Evolutionary conservation across 2,329 filamentous ascomycete species (phyloP), one percentile per base, ranked within the genome.

Genomic region (Fusarium odoratissimum): DNA sequence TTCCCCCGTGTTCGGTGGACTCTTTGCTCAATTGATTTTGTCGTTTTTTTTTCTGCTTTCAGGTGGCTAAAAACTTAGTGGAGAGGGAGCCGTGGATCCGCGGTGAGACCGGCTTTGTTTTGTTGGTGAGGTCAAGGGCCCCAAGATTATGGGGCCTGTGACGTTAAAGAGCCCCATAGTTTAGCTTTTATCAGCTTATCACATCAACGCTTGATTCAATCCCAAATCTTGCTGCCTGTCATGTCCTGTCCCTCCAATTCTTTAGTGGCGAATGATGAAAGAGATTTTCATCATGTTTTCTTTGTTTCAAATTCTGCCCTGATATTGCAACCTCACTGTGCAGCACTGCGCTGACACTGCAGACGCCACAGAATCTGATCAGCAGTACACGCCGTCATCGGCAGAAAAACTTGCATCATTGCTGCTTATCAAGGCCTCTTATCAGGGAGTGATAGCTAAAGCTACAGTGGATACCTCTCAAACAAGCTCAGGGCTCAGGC

Each of bases 1-100:
- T 74, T 75, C 69, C 58, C 57, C 64, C 40, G 59, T 64, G 48
- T 72, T 72, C 70, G 64, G 69, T 61, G 69, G 69, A 28, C 42
- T 69, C 55, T 37, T 38, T 42, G 17, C 62, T 35, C 16, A 17
- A 30, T 37, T 37, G 55, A n/a, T 40, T 38, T 37, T 55, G 41
- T 35, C 46, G 31, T 28, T 35, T 42, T 41, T 41, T 33, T 31
- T 35, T 48, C 25, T 42, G 55, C 35, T 25, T 25, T 57, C n/a
- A 45, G 45, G 60, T 69, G 66, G 66, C 66, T 64, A 69, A 68
- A 68, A 68, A 62, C 16, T 46, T 33, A 21, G 64, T 67, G 64
- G 64, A 48, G 49, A 28, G 33, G 54, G 30, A 56, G 38, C 54
- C 54, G 54, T 57, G 54, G 54, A 57, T 37, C 59, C 60, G 41